Evolutionary conservation across 2,329 filamentous ascomycete genomes (phyloP), one percentile per base, ranked within the genome.

Genomic region (Septoria linicola): DNA sequence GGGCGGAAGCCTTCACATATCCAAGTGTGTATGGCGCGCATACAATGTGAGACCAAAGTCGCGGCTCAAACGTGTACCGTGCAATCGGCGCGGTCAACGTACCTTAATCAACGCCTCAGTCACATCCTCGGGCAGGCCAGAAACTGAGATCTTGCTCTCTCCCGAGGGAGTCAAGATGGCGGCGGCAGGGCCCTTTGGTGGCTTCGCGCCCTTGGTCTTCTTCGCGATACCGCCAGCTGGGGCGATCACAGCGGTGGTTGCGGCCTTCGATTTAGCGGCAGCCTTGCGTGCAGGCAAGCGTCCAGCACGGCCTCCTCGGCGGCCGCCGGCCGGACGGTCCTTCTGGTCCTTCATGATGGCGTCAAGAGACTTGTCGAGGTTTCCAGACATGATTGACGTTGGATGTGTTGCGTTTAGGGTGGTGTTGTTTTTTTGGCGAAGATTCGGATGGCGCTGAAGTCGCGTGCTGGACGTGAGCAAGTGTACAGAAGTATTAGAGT

Each of bases 31-130:
- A 25, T 35, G 52, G 54, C 45, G 52, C 47, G 49, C 51, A 53
- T 37, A 50, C 51, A 41, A 42, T 21, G 41, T 40, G 51, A 36
- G 27, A 65, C 57, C 62, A 66, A 63, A 59, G 59, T 59, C 39
- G 56, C 60, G 55, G 56, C 17, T 39, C 60, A 60, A 61, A 53
- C 62, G 56, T 59, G 51, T 58, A 63, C 70, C 70, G 71, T 64
- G 69, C 65, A 70, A 68, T 70, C 64, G 57, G 51, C 85, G 87
- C 82, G 80, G 84, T 90, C 87, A 90, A 99, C 93, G 95, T 99
- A 99, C 93, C 93, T 99, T 97, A 79, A 99, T 95, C 85, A 95
- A 89, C 78, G 78, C 79, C 82, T 97, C 92, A 76, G 84, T 89
- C 74, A 99, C 90, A 84, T 99, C 93, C 79, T 86, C 85, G 72